phyloP scores from a whole-genome alignment of 108 stramenopile genomes.

The Fistulifera solaris region DNA sequence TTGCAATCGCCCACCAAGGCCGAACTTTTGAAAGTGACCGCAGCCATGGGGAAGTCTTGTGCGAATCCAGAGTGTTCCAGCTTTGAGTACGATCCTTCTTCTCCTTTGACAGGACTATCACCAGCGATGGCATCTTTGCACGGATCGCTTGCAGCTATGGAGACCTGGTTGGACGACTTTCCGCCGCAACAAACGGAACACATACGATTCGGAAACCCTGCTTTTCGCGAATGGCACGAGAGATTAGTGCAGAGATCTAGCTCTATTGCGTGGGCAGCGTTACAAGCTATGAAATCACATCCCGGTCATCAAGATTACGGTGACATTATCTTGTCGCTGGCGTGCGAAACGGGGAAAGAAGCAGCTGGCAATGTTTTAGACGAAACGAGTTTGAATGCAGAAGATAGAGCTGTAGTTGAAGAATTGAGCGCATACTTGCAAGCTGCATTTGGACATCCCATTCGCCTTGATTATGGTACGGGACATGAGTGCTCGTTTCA shows the following conservation, averaged over 20 bases:
- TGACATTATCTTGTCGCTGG: constrained; percentile 21
- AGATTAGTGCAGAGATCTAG: constrained; percentile 46
- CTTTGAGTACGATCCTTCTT: constrained; percentile 28
- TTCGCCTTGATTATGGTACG: constrained; percentile 91
- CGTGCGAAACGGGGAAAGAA: constrained; percentile 38
- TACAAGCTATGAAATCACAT: constrained; percentile 29
- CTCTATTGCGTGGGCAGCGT: constrained; percentile 39
- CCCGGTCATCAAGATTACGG: constrained; percentile 9
- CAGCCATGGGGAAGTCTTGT: constrained; percentile 67
- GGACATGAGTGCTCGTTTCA: constrained; percentile 93
- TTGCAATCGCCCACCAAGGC: constrained; percentile 40
- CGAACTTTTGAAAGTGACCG: constrained; percentile 54
- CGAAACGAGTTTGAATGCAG: constrained; percentile 3
- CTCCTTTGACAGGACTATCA: constrained; percentile 43
- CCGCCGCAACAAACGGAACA: constrained; percentile 40
- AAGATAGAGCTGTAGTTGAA: constrained; percentile 37
- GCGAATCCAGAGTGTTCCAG: constrained; percentile 11
- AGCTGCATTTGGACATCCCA: constrained; percentile 82
- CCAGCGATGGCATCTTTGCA: constrained; percentile 74
- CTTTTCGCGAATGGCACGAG: constrained; percentile 64
- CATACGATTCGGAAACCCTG: constrained; percentile 76
- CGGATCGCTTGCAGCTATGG: constrained; percentile 53
- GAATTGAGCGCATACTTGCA: constrained; percentile 78
- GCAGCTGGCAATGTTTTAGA: constrained; percentile 30
- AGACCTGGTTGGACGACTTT: constrained; percentile 59